Evolutionary conservation across 805 yeast genomes (phyloP), one percentile per base, ranked within the genome.

Genomic region (Cyberlindnera petersonii): DNA sequence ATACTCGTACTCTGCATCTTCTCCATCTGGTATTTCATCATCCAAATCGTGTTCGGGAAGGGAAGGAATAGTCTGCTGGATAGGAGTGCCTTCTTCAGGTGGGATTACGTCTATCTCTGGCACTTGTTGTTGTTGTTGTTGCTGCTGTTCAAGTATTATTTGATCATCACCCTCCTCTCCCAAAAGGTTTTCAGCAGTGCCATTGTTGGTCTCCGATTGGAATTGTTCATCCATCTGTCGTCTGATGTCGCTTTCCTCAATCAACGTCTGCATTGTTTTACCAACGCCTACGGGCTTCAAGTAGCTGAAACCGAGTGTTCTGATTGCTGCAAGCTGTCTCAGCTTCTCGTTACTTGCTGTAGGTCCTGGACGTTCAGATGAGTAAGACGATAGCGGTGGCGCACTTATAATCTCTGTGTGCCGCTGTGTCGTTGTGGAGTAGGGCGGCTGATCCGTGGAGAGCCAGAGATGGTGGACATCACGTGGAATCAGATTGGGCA

Each of bases 261-360:
- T 34, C 16, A 66, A 37, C 24, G 63, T 66, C 26, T 59, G 59
- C 70, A 78, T 65, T 1, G 85, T 81, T 54, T 71, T 75, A 3
- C 67, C 65, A 9, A 78, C 52, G 0, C 87, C 88, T 9, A 81
- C 68, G 0, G 88, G 87, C 31, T 65, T 64, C 40, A 82, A 52
- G 39, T 64, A 65, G 11, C 65, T 49, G 56, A 64, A 68, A 0
- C 86, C 86, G 17, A 70, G 49, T 5, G 63, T 63, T 7, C 72
- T 61, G 22, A 76, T 61, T 24, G 47, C 39, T 32, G 55, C 16
- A 53, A 61, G 21, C 50, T 55, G 42, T 17, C 43, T 40, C 8
- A 49, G 23, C 28, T 47, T 40, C 45, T 39, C 36, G 15, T 36
- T 40, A 9, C 30, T 42, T 3, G 17, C n/a, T 13, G 52, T 31